phyloP scores from a whole-genome alignment of 306 rosid genomes.

The Boehmeria nivea region DNA sequence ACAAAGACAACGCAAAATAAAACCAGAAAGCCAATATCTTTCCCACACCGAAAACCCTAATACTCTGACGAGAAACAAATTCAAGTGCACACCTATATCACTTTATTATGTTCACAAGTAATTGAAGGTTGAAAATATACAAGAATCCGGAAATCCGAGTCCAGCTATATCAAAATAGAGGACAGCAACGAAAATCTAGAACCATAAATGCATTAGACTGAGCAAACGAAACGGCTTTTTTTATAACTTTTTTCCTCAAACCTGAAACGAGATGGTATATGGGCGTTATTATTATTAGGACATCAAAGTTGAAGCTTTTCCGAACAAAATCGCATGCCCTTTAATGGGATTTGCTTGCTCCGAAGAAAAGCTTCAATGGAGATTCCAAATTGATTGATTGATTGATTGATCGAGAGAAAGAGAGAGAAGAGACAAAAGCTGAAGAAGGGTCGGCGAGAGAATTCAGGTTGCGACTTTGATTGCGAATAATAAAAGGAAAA shows the following conservation, averaged over 20 bases:
- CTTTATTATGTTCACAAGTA: constrained; percentile 7
- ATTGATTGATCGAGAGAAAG: constrained; percentile 19
- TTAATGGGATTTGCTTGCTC: constrained; percentile 22
- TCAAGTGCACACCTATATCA: not conserved
- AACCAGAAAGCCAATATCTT: constrained; percentile 29
- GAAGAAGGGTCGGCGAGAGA: constrained; percentile 28
- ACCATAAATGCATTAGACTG: constrained; percentile 27
- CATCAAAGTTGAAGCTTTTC: constrained; percentile 34
- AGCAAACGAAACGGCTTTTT: constrained; percentile 17
- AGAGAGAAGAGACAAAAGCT: constrained; percentile 35
- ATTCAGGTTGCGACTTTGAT: constrained; percentile 26
- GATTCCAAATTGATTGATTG: constrained; percentile 22
- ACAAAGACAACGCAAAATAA: constrained; percentile 16
- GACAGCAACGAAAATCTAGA: constrained; percentile 28
- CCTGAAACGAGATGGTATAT: constrained; percentile 22
- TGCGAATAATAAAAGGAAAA: not conserved
- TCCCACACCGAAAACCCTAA: constrained; percentile 57
- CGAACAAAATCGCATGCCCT: constrained; percentile 29
- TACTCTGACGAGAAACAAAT: constrained; percentile 28
- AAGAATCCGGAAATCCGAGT: constrained; percentile 11
- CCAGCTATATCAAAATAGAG: constrained; percentile 9
- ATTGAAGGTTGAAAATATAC: constrained; percentile 24
- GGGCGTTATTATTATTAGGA: constrained; percentile 3
- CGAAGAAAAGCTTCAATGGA: constrained; percentile 28
- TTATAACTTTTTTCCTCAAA: constrained; percentile 12